Evolutionary conservation across 805 yeast species (phyloP), one percentile per base, ranked within the genome.

Genomic region (Pichia manshurica): DNA sequence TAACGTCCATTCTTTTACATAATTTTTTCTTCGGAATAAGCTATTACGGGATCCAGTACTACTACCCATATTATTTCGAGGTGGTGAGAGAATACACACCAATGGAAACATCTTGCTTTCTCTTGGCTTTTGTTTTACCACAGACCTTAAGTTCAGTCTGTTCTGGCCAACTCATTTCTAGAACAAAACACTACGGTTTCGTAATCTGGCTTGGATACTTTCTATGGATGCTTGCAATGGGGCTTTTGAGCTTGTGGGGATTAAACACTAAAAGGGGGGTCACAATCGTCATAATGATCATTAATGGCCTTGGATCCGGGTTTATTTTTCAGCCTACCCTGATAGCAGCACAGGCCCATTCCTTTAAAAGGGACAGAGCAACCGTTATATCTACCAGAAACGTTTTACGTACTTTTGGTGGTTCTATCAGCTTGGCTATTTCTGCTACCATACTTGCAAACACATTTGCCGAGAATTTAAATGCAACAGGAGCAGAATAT

Each of bases 351-450:
- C 82, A 72, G 56, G 79, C 81, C 1, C 78, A 77, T 50, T 66
- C 78, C 15, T 62, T 53, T 34, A 69, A 72, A 44, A 65, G 72
- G 3, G 84, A 80, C 51, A 60, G 86, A 40, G 81, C 84, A 0
- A 79, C 79, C 12, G 77, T 77, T 13, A 78, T 79, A 9, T 70
- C 81, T 3, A 68, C 81, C 1, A 67, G 85, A 58, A 79, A 78
- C 54, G 77, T 78, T 21, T 54, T 76, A 41, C 64, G 85, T 46
- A 74, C 81, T 3, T 71, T 81, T 48, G 86, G 85, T 15, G 82
- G 82, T n/a, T 72, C 84, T 1, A 63, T 78, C 23, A 84, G 85
- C 0, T 64, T 79, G 33, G 82, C 84, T 0, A 61, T 75, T 9
- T 53, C 59, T 13, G 54, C 66, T 1, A 53, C 65, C 7, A 53